Evolutionary conservation across 768 basidiomycete species (phyloP).

Genomic region (Lactifluus hygrophoroides): DNA sequence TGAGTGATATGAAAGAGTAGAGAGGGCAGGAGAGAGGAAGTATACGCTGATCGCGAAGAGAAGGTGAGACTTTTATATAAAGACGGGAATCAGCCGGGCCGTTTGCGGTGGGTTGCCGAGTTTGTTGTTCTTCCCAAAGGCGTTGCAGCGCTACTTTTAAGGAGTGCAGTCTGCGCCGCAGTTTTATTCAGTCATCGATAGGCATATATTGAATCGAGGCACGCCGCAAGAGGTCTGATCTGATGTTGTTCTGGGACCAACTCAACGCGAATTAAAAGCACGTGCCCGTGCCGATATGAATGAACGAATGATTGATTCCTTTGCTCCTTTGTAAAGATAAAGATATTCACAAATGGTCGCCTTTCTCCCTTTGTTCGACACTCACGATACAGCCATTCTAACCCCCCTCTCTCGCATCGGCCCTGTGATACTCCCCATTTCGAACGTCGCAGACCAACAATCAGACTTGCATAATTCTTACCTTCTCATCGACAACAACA

Average conservation of each 20-base stretch:
- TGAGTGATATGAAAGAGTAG: neutral
- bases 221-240: neutral
- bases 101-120: no score
- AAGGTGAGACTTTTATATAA: neutral
- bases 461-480: constrained; percentile 31
- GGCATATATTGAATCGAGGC: neutral
- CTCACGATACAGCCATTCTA: constrained; percentile 40
- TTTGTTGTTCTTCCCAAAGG: neutral
- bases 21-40: neutral
- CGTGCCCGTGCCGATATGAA: no score
- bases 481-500: constrained; percentile 47
- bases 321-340: no score
- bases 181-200: neutral
- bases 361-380: constrained; percentile 35
- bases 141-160: neutral
- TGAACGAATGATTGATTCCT: no score
- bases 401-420: constrained; percentile 63
- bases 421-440: constrained; percentile 52
- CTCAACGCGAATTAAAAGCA: no score
- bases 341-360: constrained; percentile 23
- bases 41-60: neutral
- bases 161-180: neutral
- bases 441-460: constrained; percentile 24
- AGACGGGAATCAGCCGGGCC: neutral
- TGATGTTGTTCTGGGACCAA: no score